Evolutionary conservation across 768 basidiomycete genomes (phyloP).

Genomic region (Termitomyces sp.): DNA sequence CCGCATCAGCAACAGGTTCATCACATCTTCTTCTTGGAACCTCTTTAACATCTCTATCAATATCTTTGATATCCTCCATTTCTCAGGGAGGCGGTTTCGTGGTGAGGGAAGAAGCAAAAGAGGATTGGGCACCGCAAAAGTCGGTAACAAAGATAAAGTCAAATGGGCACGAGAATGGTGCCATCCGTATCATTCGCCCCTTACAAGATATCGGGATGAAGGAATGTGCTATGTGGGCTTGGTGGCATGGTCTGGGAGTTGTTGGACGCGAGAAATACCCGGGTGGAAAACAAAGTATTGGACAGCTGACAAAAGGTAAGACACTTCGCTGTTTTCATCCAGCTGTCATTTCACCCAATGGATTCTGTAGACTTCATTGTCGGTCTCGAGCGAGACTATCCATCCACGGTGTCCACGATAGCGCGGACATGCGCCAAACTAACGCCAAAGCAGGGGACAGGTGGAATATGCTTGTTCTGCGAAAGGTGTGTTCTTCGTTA

Average conservation of each 20-base stretch:
- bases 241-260: constrained; percentile 63
- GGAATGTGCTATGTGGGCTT: constrained; percentile 75
- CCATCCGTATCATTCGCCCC: constrained; percentile 60
- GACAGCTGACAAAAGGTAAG: constrained; percentile 68
- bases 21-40: constrained; percentile 82
- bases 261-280: constrained; percentile 47
- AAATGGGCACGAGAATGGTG: constrained; percentile 13
- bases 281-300: constrained; percentile 58
- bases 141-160: constrained; percentile 10
- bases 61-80: constrained; percentile 71
- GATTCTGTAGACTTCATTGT: constrained; percentile 66
- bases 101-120: constrained; percentile 65
- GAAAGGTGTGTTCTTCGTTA: constrained; percentile 45
- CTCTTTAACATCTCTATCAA: constrained; percentile 73
- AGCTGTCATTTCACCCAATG: not conserved
- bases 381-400: constrained; percentile 78
- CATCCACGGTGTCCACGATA: constrained; percentile 84
- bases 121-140: constrained; percentile 56
- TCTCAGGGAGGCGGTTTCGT: constrained; percentile 76
- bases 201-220: constrained; percentile 75
- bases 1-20: constrained; percentile 53
- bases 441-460: constrained; percentile 57
- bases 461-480: constrained; percentile 58
- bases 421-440: constrained; percentile 79
- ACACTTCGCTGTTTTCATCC: not conserved